Base-by-base conservation (phyloP, 805 yeast genomes). In the Hanseniaspora nectarophila region DNA sequence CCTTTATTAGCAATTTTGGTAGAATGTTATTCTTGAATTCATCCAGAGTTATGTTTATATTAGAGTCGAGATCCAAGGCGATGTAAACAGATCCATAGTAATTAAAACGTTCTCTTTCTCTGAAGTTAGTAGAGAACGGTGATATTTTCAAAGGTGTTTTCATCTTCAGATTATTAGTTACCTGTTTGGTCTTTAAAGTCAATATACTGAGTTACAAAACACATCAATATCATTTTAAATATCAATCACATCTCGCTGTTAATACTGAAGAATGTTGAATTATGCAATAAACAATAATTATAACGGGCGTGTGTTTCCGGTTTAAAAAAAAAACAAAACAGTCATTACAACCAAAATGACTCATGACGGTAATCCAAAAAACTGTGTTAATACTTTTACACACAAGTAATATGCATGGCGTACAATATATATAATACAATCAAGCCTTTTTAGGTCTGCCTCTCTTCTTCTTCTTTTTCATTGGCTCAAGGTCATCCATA, bases 391-490 rank as follows among this genome's bases (percentile, higher is more conserved):
- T n/a, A n/a, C n/a, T n/a, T n/a, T n/a, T n/a, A n/a, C n/a, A n/a
- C n/a, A n/a, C n/a, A n/a, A n/a, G n/a, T n/a, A n/a, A n/a, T n/a
- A n/a, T n/a, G n/a, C n/a, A n/a, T n/a, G n/a, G n/a, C n/a, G n/a
- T n/a, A n/a, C n/a, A 24, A 15, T 26, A n/a, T n/a, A 16, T 13
- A 26, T 24, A 9, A 26, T 8, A 3, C 43, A 26, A 1, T 12
- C 18, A 40, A 1, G 13, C 26, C 21, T 48, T 48, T 26, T 18
- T 48, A 4, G 45, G 45, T 48, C 52, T 48, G 6, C 52, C 45
- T 48, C 45, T 48, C 39, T 40, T 39, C 18, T n/a, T 39, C 26
- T 40, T 48, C n/a, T 40, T 48, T 10, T 20, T 20, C 15, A 21
- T 7, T 38, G 44, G 44, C 31, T 32, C 38, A 10, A 31, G 5